Conservation (phyloP, 1,139 yeast genomes). For the Pneumocystis canis region DNA sequence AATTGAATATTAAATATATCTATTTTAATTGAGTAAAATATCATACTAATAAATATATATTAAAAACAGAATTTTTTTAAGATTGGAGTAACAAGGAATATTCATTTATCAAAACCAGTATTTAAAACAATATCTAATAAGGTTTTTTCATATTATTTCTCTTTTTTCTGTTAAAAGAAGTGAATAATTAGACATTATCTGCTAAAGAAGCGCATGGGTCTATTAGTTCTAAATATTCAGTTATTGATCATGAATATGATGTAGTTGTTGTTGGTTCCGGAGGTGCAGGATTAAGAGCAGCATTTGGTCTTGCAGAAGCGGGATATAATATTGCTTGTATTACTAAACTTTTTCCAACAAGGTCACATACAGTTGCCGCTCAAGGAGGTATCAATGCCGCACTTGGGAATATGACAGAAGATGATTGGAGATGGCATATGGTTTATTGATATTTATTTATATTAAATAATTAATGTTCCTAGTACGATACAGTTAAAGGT, state of each 20-base stretch:
- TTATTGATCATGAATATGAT: constrained; percentile 80
- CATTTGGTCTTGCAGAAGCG: constrained; percentile 91
- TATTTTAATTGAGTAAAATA: neutral
- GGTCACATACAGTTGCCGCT: constrained; percentile 98
- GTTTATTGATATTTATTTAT: constrained; percentile 6
- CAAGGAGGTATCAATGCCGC: constrained; percentile 99
- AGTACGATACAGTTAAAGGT: constrained; percentile 93
- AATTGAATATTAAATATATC: neutral
- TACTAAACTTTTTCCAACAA: constrained; percentile 91
- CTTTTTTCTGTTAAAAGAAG: neutral
- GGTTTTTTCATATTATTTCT: neutral
- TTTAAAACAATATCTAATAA: neutral
- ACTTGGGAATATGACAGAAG: constrained; percentile 87
- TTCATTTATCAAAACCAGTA: neutral
- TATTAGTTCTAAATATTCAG: neutral
- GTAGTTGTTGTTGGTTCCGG: constrained; percentile 98
- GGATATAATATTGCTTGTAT: constrained; percentile 97
- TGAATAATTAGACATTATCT: neutral
- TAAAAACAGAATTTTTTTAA: neutral
- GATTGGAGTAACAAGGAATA: neutral
- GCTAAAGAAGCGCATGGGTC: neutral
- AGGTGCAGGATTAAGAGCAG: constrained; percentile 98
- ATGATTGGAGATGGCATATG: constrained; percentile 99
- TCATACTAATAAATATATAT: neutral
- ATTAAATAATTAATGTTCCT: neutral